phyloP scores from a whole-genome alignment of 345 rosid species.

The Turritis glabra region DNA sequence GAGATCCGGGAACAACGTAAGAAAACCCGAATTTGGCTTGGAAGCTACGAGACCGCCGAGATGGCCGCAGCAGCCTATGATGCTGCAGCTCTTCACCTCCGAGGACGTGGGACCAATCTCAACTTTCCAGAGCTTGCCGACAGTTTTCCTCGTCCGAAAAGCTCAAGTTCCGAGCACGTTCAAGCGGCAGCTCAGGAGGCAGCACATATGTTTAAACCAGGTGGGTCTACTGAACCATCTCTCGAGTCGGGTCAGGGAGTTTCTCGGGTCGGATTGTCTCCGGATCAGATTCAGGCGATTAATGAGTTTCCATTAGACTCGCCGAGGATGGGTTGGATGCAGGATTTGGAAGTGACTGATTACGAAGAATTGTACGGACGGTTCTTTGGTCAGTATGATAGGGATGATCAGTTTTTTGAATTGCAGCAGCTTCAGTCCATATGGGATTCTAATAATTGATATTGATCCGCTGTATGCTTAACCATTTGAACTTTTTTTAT shows the following conservation, averaged over 20 bases:
- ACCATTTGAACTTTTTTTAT: not conserved
- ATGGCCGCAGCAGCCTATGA: conserved; percentile 98
- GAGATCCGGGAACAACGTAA: conserved; percentile 90
- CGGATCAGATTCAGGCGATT: conserved; percentile 79
- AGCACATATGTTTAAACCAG: conserved; percentile 39
- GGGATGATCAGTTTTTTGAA: conserved; percentile 12
- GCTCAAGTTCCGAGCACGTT: conserved; percentile 58
- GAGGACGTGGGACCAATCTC: conserved; percentile 60
- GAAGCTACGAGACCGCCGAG: conserved; percentile 79
- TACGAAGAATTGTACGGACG: conserved; percentile 34
- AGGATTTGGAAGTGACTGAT: conserved; percentile 33
- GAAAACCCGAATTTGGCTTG: conserved; percentile 84
- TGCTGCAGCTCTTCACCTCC: conserved; percentile 67
- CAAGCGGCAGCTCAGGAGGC: conserved; percentile 76
- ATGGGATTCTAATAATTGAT: conserved; percentile 18
- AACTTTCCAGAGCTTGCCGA: conserved; percentile 64
- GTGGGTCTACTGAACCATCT: conserved; percentile 19
- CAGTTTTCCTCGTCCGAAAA: conserved; percentile 54
- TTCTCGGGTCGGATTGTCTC: conserved; percentile 57
- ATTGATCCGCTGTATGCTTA: not conserved
- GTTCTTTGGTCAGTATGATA: conserved; percentile 21
- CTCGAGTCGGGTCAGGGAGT: conserved; percentile 36
- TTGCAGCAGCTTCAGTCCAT: conserved; percentile 35
- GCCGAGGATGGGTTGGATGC: conserved; percentile 61
- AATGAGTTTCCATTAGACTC: conserved; percentile 80